A percentile compares a stretch with the other conserved stretches of the same genome.
Conservation (phyloP, 176 grass and related monocot species). For the Raddia distichophylla region DNA sequence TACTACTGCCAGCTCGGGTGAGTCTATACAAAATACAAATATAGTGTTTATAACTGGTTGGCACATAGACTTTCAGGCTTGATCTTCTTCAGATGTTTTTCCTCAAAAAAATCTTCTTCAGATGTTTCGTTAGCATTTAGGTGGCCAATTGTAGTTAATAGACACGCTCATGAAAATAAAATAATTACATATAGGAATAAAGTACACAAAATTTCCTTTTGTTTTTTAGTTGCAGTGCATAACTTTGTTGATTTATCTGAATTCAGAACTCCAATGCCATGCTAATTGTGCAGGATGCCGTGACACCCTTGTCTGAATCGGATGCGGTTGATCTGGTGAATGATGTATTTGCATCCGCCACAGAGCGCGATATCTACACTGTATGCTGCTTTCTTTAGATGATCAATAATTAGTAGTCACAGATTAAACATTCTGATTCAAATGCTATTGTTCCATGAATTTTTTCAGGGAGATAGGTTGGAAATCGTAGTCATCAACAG, state of each 20-base stretch:
- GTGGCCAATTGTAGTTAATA: neutral
- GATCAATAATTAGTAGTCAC: neutral
- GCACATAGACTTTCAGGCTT: neutral
- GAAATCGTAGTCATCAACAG: conserved; percentile 66
- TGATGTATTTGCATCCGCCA: conserved; percentile 75
- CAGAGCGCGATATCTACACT: conserved; percentile 73
- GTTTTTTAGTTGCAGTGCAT: neutral
- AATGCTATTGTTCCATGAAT: conserved; percentile 11
- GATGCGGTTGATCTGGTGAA: conserved; percentile 81
- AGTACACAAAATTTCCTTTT: neutral
- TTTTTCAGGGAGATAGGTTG: conserved; percentile 65
- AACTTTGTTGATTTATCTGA: neutral
- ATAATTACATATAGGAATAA: neutral
- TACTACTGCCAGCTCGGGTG: conserved; percentile 62
- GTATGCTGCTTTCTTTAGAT: conserved; percentile 37
- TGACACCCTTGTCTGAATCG: conserved; percentile 61
- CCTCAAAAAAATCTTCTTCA: neutral
- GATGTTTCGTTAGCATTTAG: neutral
- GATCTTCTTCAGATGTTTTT: neutral
- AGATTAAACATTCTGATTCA: neutral
- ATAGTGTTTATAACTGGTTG: neutral
- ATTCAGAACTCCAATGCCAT: neutral
- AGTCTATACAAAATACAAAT: neutral
- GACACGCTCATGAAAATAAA: neutral
- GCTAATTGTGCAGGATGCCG: conserved; percentile 50